Evolutionary conservation across 2,329 filamentous ascomycete genomes (phyloP), one percentile per base, ranked within the genome.

Genomic region (Macrophomina phaseolina): DNA sequence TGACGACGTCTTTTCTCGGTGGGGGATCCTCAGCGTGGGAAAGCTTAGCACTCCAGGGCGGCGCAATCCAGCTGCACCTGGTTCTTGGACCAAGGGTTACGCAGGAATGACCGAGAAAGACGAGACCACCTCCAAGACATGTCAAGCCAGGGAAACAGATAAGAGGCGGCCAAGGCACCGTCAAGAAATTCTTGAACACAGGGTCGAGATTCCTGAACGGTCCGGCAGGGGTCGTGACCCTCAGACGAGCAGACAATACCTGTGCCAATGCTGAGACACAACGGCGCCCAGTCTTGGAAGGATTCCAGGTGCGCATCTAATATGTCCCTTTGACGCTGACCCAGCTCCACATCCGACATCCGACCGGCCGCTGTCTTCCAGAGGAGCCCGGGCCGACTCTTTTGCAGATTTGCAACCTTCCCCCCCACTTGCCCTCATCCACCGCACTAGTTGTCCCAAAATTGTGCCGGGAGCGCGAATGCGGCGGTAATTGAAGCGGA

Each of bases 181-280:
- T 58, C 53, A 60, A 66, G 64, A 66, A 61, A 60, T 66, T 60
- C 64, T 66, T 66, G 64, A 64, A 49, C 58, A 38, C 58, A 62
- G 45, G 58, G 45, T 8, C 56, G 58, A 49, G 58, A 62, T 62
- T 62, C 58, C 58, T 62, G 58, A 49, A 51, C 58, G 45, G 42
- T 48, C 45, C 58, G 58, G 45, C 58, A 62, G 58, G 58, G 61
- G 34, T n/a, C 28, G 61, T 30, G 61, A 23, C 61, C 40, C 46
- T 60, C 14, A 38, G 52, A 55, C 32, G 34, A 55, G 32, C 30
- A 62, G 58, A 49, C 32, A 49, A 62, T 38, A 62, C 58, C 45
- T 62, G 58, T 38, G 58, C 58, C 42, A 62, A 62, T 62, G 58
- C 58, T 62, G 58, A 62, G 45, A 62, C 63, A 46, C 38, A 36